These are phyloP conservation scores for Kurtzmaniella fragi DNA, from an alignment of 805 yeast species.

Conservation along the genomic window DNA sequence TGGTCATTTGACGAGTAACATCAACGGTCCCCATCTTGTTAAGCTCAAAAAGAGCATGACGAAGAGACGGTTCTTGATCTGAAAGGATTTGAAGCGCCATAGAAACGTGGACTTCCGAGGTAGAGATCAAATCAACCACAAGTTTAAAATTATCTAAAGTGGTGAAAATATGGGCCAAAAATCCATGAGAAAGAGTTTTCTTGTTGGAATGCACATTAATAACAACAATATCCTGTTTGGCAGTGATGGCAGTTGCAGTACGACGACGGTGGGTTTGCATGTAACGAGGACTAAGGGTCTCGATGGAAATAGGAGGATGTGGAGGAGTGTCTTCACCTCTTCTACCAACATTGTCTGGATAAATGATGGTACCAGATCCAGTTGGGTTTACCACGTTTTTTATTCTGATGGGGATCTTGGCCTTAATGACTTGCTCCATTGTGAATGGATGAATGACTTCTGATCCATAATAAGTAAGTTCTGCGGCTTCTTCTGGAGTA, in stretches of 20 bases:
- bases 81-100: constrained; percentile 87
- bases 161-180: constrained; percentile 84
- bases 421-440: constrained; percentile 97
- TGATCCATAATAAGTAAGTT: constrained; percentile 93
- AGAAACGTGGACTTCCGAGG: constrained; percentile 96
- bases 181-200: constrained; percentile 90
- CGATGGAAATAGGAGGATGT: constrained; percentile 83
- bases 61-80: constrained; percentile 58
- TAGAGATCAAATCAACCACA: constrained; percentile 93
- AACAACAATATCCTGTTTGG: constrained; percentile 88
- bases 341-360: constrained; percentile 83
- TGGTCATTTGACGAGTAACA: constrained; percentile 80
- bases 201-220: constrained; percentile 91
- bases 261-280: constrained; percentile 44
- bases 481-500: constrained; percentile 98
- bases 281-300: constrained; percentile 33
- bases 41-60: constrained; percentile 73
- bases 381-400: constrained; percentile 91
- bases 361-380: constrained; percentile 92
- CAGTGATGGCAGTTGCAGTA: constrained; percentile 93
- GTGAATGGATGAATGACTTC: constrained; percentile 99
- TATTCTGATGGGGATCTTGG: constrained; percentile 93
- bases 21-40: constrained; percentile 84
- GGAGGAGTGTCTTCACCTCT: constrained; percentile 90
- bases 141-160: constrained; percentile 77